These are phyloP conservation scores for Aspergillus jensenii DNA, from an alignment of 2,329 filamentous ascomycete genomes.

Conservation along the genomic window DNA sequence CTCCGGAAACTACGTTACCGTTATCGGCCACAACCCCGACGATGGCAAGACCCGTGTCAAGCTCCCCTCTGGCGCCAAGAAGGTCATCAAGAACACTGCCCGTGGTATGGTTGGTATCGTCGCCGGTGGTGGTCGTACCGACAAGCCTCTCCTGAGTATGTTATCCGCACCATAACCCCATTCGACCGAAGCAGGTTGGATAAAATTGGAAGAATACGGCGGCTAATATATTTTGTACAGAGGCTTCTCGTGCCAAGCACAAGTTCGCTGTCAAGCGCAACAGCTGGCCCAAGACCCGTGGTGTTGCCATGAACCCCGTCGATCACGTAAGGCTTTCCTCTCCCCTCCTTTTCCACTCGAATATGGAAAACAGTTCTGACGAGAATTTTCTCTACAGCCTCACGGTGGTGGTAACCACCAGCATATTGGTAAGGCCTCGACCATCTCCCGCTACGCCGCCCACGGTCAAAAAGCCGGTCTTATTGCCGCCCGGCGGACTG, in stretches of 20 bases:
- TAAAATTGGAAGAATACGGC: neutral
- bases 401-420: conserved; percentile 99
- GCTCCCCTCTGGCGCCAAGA: conserved; percentile 98
- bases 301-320: conserved; percentile 99
- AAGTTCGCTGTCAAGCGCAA: conserved; percentile 99
- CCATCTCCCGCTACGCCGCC: conserved; percentile 96
- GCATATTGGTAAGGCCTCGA: conserved; percentile 99
- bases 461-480: conserved; percentile 99
- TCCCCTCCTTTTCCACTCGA: neutral
- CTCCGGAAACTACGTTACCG: conserved; percentile 98
- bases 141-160: conserved; percentile 95
- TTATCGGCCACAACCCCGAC: conserved; percentile 96
- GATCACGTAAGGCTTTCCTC: conserved; percentile 68
- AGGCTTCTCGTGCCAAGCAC: conserved; percentile 99
- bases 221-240: conserved; percentile 55
- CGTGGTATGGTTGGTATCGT: conserved; percentile 99
- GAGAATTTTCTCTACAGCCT: conserved; percentile 49
- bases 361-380: conserved; percentile 19
- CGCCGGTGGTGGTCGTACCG: conserved; percentile 97
- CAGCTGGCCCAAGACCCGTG: conserved; percentile 99
- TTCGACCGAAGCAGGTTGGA: neutral
- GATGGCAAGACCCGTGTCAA: conserved; percentile 99
- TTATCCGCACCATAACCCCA: conserved; percentile 8
- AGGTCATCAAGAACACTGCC: conserved; percentile 87
- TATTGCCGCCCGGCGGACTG: conserved; percentile 98